Percentiles rank a stretch among this genome's conserved stretches.
Evolutionary conservation across 2,329 filamentous ascomycete species (phyloP).

Genomic region (Trichoderma cornu-damae): DNA sequence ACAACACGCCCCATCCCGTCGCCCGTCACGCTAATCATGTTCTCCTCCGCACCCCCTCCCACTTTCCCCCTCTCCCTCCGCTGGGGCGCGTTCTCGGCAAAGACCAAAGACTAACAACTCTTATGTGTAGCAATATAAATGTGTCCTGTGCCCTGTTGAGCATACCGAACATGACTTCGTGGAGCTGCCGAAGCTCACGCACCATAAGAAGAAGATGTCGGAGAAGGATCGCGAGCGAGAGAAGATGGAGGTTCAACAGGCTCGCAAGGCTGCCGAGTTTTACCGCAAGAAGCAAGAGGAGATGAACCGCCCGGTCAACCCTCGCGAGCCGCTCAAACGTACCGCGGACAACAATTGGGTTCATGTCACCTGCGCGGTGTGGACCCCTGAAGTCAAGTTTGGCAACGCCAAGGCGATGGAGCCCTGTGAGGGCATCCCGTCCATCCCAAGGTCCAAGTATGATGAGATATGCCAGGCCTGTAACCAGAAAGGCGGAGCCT

Average conservation of each 20-base stretch:
- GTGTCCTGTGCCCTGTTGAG: conserved; percentile 82
- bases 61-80: not conserved
- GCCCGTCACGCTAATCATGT: too few species aligned
- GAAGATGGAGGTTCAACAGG: conserved; percentile 75
- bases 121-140: conserved; percentile 75
- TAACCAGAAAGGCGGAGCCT: conserved; percentile 69
- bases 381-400: conserved; percentile 89
- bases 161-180: conserved; percentile 77
- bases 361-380: conserved; percentile 87
- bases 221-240: conserved; percentile 91
- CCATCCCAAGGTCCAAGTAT: conserved; percentile 68
- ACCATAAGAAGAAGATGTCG: conserved; percentile 75
- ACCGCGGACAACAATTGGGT: conserved; percentile 98
- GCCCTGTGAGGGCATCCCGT: conserved; percentile 83
- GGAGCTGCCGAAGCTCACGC: conserved; percentile 54
- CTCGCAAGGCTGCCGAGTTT: conserved; percentile 70
- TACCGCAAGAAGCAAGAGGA: conserved; percentile 81
- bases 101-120: conserved; percentile 22
- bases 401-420: conserved; percentile 76
- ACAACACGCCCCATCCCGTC: too few species aligned
- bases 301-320: conserved; percentile 73
- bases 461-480: conserved; percentile 80
- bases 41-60: not conserved
- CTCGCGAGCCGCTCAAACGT: conserved; percentile 85
- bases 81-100: too few species aligned